phyloP scores from a whole-genome alignment of 2,329 filamentous ascomycete genomes.

The Hymenoscyphus repandus region DNA sequence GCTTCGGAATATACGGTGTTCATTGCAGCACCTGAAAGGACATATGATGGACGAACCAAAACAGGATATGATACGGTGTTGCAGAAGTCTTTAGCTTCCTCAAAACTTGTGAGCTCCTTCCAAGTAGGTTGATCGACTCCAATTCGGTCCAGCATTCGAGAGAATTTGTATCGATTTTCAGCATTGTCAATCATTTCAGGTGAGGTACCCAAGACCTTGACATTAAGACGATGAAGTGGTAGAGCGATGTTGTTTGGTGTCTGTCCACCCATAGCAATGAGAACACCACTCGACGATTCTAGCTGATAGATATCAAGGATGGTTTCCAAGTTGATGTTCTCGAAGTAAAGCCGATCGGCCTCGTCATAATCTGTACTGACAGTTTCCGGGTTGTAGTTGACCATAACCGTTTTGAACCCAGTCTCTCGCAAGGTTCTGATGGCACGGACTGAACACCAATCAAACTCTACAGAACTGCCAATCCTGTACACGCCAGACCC shows the following conservation, averaged over 20 bases:
- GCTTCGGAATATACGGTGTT: slow-evolving; percentile 98
- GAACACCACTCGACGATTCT: slow-evolving; percentile 75
- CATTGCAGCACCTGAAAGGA: slow-evolving; percentile 96
- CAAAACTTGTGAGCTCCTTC: slow-evolving; percentile 95
- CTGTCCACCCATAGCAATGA: slow-evolving; percentile 95
- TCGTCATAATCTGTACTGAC: slow-evolving; percentile 91
- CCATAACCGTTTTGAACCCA: slow-evolving; percentile 92
- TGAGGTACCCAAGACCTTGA: slow-evolving; percentile 90
- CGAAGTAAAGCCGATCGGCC: slow-evolving; percentile 90
- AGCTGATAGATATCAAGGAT: slow-evolving; percentile 90
- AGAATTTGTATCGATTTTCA: slow-evolving; percentile 98
- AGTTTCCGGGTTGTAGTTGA: slow-evolving; percentile 90
- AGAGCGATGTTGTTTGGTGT: slow-evolving; percentile 97
- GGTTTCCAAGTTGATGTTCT: slow-evolving; percentile 87
- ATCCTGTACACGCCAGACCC: slow-evolving; percentile 94
- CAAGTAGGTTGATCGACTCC: slow-evolving; percentile 93
- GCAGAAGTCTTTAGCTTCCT: slow-evolving; percentile 85
- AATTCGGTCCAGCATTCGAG: slow-evolving; percentile 92
- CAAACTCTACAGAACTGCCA: slow-evolving; percentile 95
- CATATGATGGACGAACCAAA: slow-evolving; percentile 91
- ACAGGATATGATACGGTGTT: slow-evolving; percentile 87
- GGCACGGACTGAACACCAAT: slow-evolving; percentile 96
- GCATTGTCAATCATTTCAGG: slow-evolving; percentile 98
- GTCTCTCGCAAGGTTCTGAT: slow-evolving; percentile 83
- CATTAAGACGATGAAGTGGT: slow-evolving; percentile 78